Percentiles rank a stretch among this genome's conserved stretches.
phyloP scores from a whole-genome alignment of 768 basidiomycete genomes.

The Boletus tomentosulus region DNA sequence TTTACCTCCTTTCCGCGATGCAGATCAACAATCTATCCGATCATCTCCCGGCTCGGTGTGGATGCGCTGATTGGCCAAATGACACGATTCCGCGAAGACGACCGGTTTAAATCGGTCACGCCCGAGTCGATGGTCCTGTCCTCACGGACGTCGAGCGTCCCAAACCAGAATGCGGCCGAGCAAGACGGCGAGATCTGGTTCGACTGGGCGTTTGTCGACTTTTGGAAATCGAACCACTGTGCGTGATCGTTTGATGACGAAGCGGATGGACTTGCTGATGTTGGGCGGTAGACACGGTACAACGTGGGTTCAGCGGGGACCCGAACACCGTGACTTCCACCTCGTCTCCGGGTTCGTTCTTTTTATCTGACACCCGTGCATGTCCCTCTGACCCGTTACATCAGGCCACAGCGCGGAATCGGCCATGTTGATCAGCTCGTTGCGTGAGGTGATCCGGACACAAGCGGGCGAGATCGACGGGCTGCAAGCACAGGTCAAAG shows the following conservation, averaged over 20 bases:
- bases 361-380: not conserved
- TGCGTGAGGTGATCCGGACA: slow-evolving; percentile 77
- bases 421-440: slow-evolving; percentile 74
- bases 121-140: slow-evolving; percentile 77
- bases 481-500: slow-evolving; percentile 59
- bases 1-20: not conserved
- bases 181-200: slow-evolving; percentile 61
- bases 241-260: slow-evolving; percentile 28
- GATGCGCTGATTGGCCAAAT: slow-evolving; percentile 87
- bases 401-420: slow-evolving; percentile 75
- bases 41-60: slow-evolving; percentile 84
- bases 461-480: slow-evolving; percentile 78
- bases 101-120: slow-evolving; percentile 84
- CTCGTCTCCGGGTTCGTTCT: slow-evolving; percentile 47
- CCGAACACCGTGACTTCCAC: slow-evolving; percentile 61
- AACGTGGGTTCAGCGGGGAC: slow-evolving; percentile 66
- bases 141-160: slow-evolving; percentile 40
- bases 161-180: not conserved
- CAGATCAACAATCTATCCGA: slow-evolving; percentile 83
- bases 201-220: slow-evolving; percentile 97
- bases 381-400: not conserved
- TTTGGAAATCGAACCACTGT: slow-evolving; percentile 99
- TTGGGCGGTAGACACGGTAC: slow-evolving; percentile 62
- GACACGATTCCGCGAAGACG: slow-evolving; percentile 85
- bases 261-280: not conserved